Conservation (phyloP, 148 eudicot species). For the Persicaria maculosa region DNA sequence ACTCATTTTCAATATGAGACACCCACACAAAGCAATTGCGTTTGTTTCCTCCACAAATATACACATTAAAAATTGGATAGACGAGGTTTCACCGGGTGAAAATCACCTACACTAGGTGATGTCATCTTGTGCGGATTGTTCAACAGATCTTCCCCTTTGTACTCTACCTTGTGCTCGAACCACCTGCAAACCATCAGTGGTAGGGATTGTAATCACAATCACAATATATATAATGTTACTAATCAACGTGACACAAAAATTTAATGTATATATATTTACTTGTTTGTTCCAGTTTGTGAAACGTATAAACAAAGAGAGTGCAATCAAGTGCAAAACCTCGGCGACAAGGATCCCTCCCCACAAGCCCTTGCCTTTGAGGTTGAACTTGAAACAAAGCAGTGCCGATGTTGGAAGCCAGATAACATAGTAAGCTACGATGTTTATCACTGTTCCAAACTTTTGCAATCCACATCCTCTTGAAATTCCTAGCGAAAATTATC, state of each 20-base stretch:
- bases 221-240: not conserved
- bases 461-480: conserved; percentile 49
- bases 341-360: conserved; percentile 34
- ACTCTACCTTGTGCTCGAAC: not conserved
- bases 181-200: not conserved
- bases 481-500: conserved; percentile 10
- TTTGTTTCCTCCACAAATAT: too few species aligned
- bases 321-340: conserved; percentile 20
- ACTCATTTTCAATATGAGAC: too few species aligned
- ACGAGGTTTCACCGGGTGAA: too few species aligned
- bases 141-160: not conserved
- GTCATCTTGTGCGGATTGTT: not conserved
- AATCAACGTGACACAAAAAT: too few species aligned
- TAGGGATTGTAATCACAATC: not conserved
- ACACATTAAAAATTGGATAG: too few species aligned
- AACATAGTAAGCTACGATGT: conserved; percentile 36
- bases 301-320: conserved; percentile 20
- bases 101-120: too few species aligned
- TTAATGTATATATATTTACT: conserved; percentile 12
- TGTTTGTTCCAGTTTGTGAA: conserved; percentile 31
- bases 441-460: conserved; percentile 33
- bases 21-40: too few species aligned
- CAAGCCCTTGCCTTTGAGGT: conserved; percentile 28
- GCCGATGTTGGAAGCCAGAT: conserved; percentile 24
- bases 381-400: conserved; percentile 20